Percentiles rank a stretch among this genome's conserved stretches.
phyloP scores from a whole-genome alignment of 495 filamentous ascomycete genomes.

The Hypomontagnella submonticulosa region DNA sequence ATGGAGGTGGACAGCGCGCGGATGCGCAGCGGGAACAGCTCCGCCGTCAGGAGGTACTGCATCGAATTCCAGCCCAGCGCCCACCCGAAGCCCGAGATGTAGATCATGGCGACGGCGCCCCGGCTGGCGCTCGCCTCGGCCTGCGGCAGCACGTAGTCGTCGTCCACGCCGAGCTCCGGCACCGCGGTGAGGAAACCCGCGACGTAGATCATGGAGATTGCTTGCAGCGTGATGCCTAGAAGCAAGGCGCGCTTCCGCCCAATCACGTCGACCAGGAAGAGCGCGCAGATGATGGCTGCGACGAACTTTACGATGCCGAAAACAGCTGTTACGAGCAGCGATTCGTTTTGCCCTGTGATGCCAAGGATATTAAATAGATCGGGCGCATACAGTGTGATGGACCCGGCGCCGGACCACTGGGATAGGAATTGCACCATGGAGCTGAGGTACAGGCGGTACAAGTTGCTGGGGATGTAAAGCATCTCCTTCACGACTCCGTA shows the following conservation, averaged over 20 bases:
- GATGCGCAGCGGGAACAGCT: slow-evolving; percentile 75
- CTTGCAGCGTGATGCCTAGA: slow-evolving; percentile 70
- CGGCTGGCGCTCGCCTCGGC: slow-evolving; percentile 53
- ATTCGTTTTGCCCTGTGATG: slow-evolving; percentile 68
- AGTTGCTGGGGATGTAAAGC: slow-evolving; percentile 67
- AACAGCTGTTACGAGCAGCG: slow-evolving; percentile 73
- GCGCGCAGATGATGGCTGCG: slow-evolving; percentile 70
- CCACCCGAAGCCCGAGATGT: slow-evolving; percentile 73
- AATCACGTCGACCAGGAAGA: slow-evolving; percentile 79
- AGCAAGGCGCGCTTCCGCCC: slow-evolving; percentile 76
- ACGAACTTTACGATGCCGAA: slow-evolving; percentile 77
- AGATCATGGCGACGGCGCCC: slow-evolving; percentile 74
- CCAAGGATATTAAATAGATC: slow-evolving; percentile 74
- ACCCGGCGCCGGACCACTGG: slow-evolving; percentile 76
- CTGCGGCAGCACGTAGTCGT: slow-evolving; percentile 44
- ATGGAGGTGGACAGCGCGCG: slow-evolving; percentile 62
- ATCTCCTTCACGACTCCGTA: slow-evolving; percentile 68
- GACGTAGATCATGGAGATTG: slow-evolving; percentile 74
- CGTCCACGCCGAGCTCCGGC: slow-evolving; percentile 55
- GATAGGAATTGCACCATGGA: slow-evolving; percentile 69
- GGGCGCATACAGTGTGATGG: slow-evolving; percentile 74
- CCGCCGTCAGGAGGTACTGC: slow-evolving; percentile 79
- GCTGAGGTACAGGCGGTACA: slow-evolving; percentile 71
- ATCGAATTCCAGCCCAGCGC: slow-evolving; percentile 80
- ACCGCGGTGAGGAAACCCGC: slow-evolving; percentile 71